phyloP scores from a whole-genome alignment of 2,329 filamentous ascomycete genomes.

The Cryoendolithus antarcticus region DNA sequence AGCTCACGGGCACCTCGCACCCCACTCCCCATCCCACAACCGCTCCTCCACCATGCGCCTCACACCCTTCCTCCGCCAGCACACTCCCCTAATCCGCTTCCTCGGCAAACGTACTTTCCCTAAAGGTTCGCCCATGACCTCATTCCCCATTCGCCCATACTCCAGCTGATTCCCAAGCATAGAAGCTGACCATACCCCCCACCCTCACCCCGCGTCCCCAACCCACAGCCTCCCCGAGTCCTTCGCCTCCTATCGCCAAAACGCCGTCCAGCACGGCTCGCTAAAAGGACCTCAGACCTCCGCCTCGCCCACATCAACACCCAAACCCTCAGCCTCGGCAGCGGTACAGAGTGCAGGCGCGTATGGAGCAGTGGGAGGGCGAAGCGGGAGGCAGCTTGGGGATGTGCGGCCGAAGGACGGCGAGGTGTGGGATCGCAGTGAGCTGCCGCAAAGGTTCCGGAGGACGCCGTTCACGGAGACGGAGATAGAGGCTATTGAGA shows the following conservation, averaged over 20 bases:
- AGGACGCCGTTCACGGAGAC: constrained; percentile 58
- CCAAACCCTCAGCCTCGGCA: constrained; percentile 7
- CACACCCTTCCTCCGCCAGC: constrained; percentile 33
- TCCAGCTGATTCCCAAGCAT: no score
- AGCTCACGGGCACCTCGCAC: not conserved
- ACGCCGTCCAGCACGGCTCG: constrained; percentile 66
- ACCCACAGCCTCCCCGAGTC: constrained; percentile 51
- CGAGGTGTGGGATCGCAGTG: constrained; percentile 74
- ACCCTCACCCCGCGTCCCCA: constrained; percentile 61
- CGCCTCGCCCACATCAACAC: constrained; percentile 3
- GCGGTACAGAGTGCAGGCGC: constrained; percentile 9
- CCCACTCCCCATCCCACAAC: not conserved
- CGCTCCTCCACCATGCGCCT: constrained; percentile 27
- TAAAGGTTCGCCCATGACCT: constrained; percentile 24
- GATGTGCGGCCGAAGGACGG: constrained; percentile 58
- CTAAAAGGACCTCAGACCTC: constrained; percentile 27
- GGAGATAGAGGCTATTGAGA: constrained; percentile 94
- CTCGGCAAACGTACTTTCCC: constrained; percentile 36
- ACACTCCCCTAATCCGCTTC: constrained; percentile 41
- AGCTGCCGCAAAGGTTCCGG: constrained; percentile 76
- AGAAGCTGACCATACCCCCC: constrained; percentile 61
- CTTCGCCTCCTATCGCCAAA: constrained; percentile 67
- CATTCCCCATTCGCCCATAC: constrained; percentile 5
- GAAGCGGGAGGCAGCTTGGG: constrained; percentile 58
- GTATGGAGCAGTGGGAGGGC: constrained; percentile 42